Conservation (phyloP, 176 grass and related monocot genomes). For the Zoysia japonica region DNA sequence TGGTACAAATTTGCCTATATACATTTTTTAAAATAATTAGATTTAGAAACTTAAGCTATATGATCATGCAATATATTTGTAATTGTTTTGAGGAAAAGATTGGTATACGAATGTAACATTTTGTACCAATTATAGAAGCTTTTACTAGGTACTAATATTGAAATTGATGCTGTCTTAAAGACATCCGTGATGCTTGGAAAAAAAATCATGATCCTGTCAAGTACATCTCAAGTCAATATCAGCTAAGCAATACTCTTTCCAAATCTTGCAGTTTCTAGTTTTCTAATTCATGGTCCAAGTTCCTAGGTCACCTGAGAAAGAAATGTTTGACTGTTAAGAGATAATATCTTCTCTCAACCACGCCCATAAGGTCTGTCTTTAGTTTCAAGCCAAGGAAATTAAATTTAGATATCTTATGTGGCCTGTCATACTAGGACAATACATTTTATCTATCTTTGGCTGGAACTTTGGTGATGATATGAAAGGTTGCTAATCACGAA, state of each 20-base stretch:
- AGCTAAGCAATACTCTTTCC: not conserved
- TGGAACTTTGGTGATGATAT: too few relatives aligned
- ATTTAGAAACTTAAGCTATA: not conserved
- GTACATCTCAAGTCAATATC: not conserved
- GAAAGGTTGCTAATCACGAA: not conserved
- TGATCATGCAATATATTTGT: not conserved
- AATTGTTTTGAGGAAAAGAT: not conserved
- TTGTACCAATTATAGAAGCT: conserved; percentile 7
- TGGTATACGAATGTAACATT: not conserved
- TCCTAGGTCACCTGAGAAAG: conserved; percentile 5
- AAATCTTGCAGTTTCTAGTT: not conserved
- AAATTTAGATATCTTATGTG: not conserved
- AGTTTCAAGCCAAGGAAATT: not conserved
- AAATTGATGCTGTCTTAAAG: not conserved
- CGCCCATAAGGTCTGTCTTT: not conserved
- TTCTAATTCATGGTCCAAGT: conserved; percentile 20
- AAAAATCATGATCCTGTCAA: not conserved
- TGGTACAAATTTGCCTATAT: not conserved
- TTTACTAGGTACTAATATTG: not conserved
- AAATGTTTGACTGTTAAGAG: not conserved
- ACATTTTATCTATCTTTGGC: not conserved
- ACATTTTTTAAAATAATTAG: not conserved
- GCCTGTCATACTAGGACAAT: not conserved
- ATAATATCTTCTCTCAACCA: conserved; percentile 6
- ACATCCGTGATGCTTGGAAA: not conserved